Conservation (phyloP, 73 alveolate genomes). For the Symbiodinium pilosum region DNA sequence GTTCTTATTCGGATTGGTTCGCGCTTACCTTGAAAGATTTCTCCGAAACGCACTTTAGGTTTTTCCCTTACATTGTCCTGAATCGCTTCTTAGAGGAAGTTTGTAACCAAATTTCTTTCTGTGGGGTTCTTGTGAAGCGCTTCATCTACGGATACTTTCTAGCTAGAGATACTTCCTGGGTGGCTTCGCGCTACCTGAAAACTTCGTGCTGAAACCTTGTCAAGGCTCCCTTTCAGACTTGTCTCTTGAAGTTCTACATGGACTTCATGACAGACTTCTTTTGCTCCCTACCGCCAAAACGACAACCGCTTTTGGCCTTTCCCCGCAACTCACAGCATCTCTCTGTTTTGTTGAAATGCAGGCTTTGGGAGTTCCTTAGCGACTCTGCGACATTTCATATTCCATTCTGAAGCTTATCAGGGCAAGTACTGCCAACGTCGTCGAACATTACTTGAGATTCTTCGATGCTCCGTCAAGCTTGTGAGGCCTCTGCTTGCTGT, state of each 20-base stretch:
- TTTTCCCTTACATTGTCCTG: background rate
- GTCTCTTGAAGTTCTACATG: background rate
- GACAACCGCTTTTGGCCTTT: background rate
- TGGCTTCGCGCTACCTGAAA: background rate
- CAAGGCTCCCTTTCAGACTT: background rate
- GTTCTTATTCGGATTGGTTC: background rate
- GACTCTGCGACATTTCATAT: background rate
- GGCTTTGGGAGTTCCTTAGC: background rate
- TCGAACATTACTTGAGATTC: background rate
- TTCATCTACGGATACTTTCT: background rate
- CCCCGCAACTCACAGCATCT: background rate
- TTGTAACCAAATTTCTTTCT: background rate
- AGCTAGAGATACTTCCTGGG: background rate
- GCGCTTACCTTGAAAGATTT: background rate
- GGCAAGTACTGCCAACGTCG: background rate
- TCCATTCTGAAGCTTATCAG: background rate
- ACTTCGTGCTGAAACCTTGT: background rate
- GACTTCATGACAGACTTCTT: background rate
- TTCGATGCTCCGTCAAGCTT: background rate
- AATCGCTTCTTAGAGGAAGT: background rate
- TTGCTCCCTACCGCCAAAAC: background rate
- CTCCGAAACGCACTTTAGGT: background rate
- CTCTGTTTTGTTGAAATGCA: background rate
- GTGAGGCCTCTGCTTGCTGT: background rate
- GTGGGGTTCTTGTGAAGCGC: background rate